Percentiles rank a stretch among this genome's conserved stretches.
Evolutionary conservation across 345 rosid species (phyloP).

Genomic region (Salix koriyanagi): DNA sequence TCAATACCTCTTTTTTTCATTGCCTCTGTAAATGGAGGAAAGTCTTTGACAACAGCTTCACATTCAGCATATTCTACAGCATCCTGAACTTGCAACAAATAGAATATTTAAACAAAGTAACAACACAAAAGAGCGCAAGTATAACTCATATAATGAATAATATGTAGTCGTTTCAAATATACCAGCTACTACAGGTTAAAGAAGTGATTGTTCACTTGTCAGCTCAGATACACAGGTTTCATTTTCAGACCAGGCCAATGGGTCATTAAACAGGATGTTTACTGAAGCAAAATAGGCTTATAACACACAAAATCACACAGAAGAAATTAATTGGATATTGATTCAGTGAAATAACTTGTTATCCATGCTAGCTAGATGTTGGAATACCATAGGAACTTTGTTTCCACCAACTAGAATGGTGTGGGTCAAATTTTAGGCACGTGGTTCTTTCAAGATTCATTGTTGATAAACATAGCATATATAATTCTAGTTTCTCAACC

Average conservation of each 20-base stretch:
- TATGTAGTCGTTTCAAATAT: neutral
- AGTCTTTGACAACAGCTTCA: constrained; percentile 83
- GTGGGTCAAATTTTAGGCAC: neutral
- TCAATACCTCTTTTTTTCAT: constrained; percentile 89
- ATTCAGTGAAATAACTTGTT: neutral
- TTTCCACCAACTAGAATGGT: neutral
- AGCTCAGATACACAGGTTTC: neutral
- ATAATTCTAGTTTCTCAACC: neutral
- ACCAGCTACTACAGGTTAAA: neutral
- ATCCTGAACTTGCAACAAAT: constrained; percentile 42
- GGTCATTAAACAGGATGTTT: neutral
- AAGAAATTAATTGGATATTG: neutral
- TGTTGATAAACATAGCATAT: neutral
- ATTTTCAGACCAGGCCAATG: neutral
- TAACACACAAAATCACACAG: neutral
- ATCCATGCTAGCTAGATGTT: neutral
- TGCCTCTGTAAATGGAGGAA: constrained; percentile 72
- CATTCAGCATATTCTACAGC: constrained; percentile 87
- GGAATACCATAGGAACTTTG: neutral
- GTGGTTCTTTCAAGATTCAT: neutral
- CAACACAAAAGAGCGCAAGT: neutral
- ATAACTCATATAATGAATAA: neutral
- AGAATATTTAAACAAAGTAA: neutral
- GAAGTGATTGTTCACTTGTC: neutral
- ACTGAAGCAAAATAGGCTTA: neutral